Evolutionary conservation across 2,329 filamentous ascomycete species (phyloP), one percentile per base, ranked within the genome.

Genomic region (Thelonectria discophora): DNA sequence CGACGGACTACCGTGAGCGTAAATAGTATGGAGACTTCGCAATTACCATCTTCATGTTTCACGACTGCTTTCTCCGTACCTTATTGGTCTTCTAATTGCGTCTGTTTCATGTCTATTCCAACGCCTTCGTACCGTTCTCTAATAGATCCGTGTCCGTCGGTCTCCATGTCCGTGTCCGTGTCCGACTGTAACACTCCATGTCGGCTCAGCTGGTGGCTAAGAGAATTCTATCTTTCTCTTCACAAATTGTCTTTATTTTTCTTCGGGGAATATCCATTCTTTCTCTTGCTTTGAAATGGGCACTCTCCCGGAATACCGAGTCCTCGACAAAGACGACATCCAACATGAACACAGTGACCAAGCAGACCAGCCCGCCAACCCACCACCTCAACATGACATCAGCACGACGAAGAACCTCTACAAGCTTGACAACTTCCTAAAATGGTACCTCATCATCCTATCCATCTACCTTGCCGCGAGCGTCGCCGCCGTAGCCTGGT

Each of bases 241-340:
- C n/a, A n/a, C 46, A 4, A 34, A 34, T 39, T 34, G 18, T 24
- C 18, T n/a, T 11, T 55, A 34, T 57, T 43, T 13, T n/a, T 27
- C 9, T 39, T 42, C 30, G 12, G 24, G 27, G 4, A 17, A 42
- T 8, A 27, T 30, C 15, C 27, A 30, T 4, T 30, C 27, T 30
- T 49, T 4, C 10, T 39, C 10, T 37, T 12, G 34, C 6, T 37
- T 37, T 6, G 12, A n/a, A 54, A 67, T 69, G 66, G 18, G 52
- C 45, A 49, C 34, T 47, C 54, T 66, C 40, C 21, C 47, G 39
- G 64, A 57, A 13, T 69, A 69, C 18, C 56, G 59, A 12, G 60
- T 66, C 5, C 51, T 69, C 12, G 55, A 67, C 8, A 67, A 64
- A 17, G 66, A 69, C 47, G 66, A 69, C 24, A 32, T 39, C 27